phyloP scores from a whole-genome alignment of 1,284 basidiomycete species.

The Salmacisia buchloeana region DNA sequence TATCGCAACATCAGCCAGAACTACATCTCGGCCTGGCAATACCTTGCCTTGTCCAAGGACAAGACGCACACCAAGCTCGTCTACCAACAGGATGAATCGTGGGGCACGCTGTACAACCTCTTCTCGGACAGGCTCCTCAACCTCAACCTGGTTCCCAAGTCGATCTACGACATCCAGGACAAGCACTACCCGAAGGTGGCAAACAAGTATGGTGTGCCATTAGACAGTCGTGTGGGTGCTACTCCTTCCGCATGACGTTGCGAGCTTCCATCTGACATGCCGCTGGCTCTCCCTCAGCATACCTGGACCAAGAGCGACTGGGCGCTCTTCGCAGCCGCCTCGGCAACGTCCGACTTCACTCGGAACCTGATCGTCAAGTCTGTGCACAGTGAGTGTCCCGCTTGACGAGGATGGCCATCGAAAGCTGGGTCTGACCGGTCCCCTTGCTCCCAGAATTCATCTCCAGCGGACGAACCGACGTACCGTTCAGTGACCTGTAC shows the following conservation, averaged over 20 bases:
- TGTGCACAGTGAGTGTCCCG: slow-evolving; percentile 21
- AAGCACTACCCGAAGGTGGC: slow-evolving; percentile 39
- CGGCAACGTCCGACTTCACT: slow-evolving; percentile 26
- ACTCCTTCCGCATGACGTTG: background rate
- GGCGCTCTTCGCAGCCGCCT: slow-evolving; percentile 49
- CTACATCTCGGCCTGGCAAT: slow-evolving; percentile 40
- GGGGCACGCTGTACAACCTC: slow-evolving; percentile 50
- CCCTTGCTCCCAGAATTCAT: slow-evolving; percentile 24
- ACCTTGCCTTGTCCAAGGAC: slow-evolving; percentile 33
- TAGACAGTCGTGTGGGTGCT: slow-evolving; percentile 35
- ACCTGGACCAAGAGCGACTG: slow-evolving; percentile 51
- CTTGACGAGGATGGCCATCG: too few relatives aligned
- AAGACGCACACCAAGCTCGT: slow-evolving; percentile 48
- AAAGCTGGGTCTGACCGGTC: background rate
- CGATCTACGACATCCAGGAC: slow-evolving; percentile 47
- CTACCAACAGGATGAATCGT: slow-evolving; percentile 48
- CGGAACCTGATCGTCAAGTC: slow-evolving; percentile 44
- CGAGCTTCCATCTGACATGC: background rate
- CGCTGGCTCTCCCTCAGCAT: slow-evolving; percentile 17
- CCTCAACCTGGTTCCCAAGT: slow-evolving; percentile 41
- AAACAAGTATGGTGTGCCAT: slow-evolving; percentile 45
- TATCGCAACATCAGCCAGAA: slow-evolving; percentile 35
- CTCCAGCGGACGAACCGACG: slow-evolving; percentile 43
- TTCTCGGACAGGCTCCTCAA: slow-evolving; percentile 47
- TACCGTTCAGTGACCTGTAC: slow-evolving; percentile 48